phyloP scores from a whole-genome alignment of 2,329 filamentous ascomycete species.

The Xylariales sp. region DNA sequence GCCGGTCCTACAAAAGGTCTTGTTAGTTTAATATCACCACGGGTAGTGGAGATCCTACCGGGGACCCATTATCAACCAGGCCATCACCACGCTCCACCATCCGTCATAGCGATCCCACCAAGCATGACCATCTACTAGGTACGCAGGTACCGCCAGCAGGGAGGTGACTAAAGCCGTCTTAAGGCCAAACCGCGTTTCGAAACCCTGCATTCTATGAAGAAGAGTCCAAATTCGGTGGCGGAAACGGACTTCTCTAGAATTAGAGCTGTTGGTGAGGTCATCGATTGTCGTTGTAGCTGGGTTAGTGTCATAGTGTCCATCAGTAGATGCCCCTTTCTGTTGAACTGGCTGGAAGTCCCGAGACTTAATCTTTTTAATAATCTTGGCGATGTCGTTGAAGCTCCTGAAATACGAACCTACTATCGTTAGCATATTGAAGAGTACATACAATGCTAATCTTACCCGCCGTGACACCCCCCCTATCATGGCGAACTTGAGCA shows the following conservation, averaged over 20 bases:
- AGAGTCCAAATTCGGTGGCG: slow-evolving; percentile 62
- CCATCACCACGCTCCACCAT: slow-evolving; percentile 70
- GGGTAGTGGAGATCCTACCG: slow-evolving; percentile 48
- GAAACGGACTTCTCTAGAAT: slow-evolving; percentile 53
- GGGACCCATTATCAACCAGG: slow-evolving; percentile 67
- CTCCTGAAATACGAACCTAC: slow-evolving; percentile 56
- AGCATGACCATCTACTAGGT: slow-evolving; percentile 55
- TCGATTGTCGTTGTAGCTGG: slow-evolving; percentile 55
- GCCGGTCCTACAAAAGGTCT: slow-evolving; percentile 57
- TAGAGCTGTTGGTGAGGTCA: slow-evolving; percentile 50
- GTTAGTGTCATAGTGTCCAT: slow-evolving; percentile 49
- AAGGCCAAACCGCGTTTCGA: slow-evolving; percentile 67
- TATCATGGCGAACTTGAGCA: slow-evolving; percentile 67
- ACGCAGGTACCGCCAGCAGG: slow-evolving; percentile 65
- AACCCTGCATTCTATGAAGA: slow-evolving; percentile 66
- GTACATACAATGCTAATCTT: slow-evolving; percentile 37
- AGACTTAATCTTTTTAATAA: slow-evolving; percentile 58
- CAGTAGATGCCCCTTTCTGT: slow-evolving; percentile 42
- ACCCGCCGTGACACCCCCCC: slow-evolving; percentile 67
- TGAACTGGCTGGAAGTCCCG: slow-evolving; percentile 52
- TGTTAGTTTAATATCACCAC: slow-evolving; percentile 5
- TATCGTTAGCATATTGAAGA: slow-evolving; percentile 27
- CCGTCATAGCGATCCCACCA: slow-evolving; percentile 68
- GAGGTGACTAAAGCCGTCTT: slow-evolving; percentile 65
- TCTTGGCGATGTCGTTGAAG: slow-evolving; percentile 56